Conservation (phyloP, 106 monocot genomes). For the Triglochin maritima region DNA sequence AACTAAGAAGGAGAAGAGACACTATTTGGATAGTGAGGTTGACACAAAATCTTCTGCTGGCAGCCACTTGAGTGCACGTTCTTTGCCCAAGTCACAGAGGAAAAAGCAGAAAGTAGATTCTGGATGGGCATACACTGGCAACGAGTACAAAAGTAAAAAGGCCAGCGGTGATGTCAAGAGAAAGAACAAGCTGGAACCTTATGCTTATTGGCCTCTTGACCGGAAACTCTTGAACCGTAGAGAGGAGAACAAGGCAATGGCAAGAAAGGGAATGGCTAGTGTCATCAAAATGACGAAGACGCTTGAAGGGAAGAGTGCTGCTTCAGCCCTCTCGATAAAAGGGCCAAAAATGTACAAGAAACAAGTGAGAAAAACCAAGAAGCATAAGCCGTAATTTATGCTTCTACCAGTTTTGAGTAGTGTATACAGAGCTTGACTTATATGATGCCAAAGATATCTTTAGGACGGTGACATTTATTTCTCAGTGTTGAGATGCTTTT, state of each 20-base stretch:
- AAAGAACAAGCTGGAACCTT: conserved; percentile 86
- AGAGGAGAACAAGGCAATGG: conserved; percentile 47
- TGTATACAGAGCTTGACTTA: no score
- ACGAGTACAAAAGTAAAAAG: conserved; percentile 64
- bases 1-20: conserved; percentile 29
- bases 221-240: conserved; percentile 77
- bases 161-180: conserved; percentile 79
- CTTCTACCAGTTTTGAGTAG: not conserved
- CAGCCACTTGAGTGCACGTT: conserved; percentile 10
- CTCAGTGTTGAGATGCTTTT: no score
- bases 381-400: not conserved
- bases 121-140: conserved; percentile 85
- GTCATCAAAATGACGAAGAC: conserved; percentile 66
- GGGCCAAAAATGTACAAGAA: conserved; percentile 25
- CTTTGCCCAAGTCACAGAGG: conserved; percentile 19
- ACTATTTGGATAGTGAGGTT: conserved; percentile 23
- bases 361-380: conserved; percentile 1
- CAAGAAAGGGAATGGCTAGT: conserved; percentile 78
- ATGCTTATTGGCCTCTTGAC: conserved; percentile 95
- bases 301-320: conserved; percentile 63
- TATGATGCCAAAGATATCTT: no score
- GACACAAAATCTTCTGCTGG: conserved; percentile 16
- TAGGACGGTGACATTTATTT: no score
- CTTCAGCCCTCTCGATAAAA: conserved; percentile 21
- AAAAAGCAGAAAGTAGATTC: conserved; percentile 35